Percentiles rank a stretch among this genome's conserved stretches.
These are phyloP conservation scores for Trichophyton mentagrophytes DNA, from an alignment of 2,329 filamentous ascomycete genomes.

Conservation along the genomic window DNA sequence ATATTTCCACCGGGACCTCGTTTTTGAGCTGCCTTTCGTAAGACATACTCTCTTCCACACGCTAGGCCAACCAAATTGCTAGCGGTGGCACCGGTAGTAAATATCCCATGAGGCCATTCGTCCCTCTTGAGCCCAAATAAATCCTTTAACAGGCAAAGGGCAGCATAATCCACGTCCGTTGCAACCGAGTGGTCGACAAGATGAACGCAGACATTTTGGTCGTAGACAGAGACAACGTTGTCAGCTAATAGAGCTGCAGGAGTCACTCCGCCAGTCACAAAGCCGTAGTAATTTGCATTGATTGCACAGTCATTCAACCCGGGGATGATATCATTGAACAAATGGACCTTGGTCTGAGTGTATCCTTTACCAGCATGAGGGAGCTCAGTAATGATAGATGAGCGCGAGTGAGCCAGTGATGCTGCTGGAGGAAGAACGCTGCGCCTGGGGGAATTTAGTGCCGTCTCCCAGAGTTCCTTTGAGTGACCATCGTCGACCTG, in stretches of 20 bases:
- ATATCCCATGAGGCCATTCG: conserved; percentile 59
- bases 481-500: not conserved
- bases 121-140: conserved; percentile 48
- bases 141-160: conserved; percentile 56
- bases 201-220: conserved; percentile 78
- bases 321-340: conserved; percentile 32
- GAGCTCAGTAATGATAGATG: conserved; percentile 22
- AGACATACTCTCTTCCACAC: conserved; percentile 52
- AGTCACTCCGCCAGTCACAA: conserved; percentile 71
- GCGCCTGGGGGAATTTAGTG: conserved; percentile 10
- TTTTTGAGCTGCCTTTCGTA: conserved; percentile 32
- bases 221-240: conserved; percentile 64
- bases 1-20: conserved; percentile 7
- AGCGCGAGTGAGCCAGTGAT: conserved; percentile 21
- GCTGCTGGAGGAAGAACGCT: conserved; percentile 23
- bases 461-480: not conserved
- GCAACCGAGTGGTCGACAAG: conserved; percentile 61
- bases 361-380: conserved; percentile 21
- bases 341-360: conserved; percentile 24
- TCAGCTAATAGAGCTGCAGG: conserved; percentile 73
- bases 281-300: conserved; percentile 66
- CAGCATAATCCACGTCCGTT: conserved; percentile 62
- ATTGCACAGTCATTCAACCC: conserved; percentile 55
- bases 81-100: conserved; percentile 61
- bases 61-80: conserved; percentile 54